phyloP scores from a whole-genome alignment of 2,329 filamentous ascomycete genomes.

The Pseudogymnoascus sp. region DNA sequence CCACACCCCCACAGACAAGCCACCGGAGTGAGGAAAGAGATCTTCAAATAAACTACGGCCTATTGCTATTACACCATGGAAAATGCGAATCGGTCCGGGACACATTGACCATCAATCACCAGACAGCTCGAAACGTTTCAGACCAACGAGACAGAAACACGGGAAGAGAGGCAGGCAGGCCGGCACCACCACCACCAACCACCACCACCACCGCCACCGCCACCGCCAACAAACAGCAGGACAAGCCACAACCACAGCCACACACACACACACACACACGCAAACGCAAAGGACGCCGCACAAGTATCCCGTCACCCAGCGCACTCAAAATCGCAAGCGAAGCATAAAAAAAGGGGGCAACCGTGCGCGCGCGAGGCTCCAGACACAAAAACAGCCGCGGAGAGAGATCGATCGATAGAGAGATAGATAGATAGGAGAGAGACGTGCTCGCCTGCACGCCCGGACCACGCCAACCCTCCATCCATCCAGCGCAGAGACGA shows the following conservation, averaged over 20 bases:
- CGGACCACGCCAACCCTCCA: background rate
- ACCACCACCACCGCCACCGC: background rate
- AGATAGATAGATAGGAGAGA: background rate
- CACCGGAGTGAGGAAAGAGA: constrained; percentile 17
- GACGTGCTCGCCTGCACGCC: background rate
- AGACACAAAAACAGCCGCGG: constrained; percentile 5
- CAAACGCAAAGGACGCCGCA: constrained; percentile 3
- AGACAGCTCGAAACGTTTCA: constrained; percentile 6
- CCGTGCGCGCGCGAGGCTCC: background rate
- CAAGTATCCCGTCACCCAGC: background rate
- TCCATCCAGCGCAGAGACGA: background rate
- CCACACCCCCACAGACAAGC: background rate
- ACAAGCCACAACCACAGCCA: background rate
- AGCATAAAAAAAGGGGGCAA: background rate
- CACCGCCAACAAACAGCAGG: background rate
- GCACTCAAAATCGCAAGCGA: background rate
- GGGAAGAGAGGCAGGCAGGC: background rate
- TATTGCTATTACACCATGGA: constrained; percentile 34
- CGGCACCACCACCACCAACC: constrained; percentile 3
- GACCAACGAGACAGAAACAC: constrained; percentile 12
- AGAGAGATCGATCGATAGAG: background rate
- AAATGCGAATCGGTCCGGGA: constrained; percentile 24
- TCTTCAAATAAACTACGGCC: constrained; percentile 31
- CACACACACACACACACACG: background rate
- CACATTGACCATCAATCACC: constrained; percentile 5